Evolutionary conservation across 2,329 filamentous ascomycete species (phyloP).

Genomic region (Stromatinia cepivora): DNA sequence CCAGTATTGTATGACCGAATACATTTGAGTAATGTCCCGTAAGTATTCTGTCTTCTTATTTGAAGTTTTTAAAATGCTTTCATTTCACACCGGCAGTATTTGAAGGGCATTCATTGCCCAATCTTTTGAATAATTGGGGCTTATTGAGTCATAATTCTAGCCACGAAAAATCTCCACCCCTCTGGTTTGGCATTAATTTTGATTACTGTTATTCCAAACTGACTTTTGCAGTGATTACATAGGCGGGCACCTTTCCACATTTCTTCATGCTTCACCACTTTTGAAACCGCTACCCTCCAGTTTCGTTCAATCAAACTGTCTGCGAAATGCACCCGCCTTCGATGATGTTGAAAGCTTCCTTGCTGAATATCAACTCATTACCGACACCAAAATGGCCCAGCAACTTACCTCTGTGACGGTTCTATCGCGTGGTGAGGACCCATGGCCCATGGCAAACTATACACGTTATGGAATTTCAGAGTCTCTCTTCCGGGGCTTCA

Average conservation of each 20-base stretch:
- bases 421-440: not conserved
- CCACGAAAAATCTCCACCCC: too few relatives aligned
- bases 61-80: not conserved
- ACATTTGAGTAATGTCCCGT: conserved; percentile 31
- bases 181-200: not conserved
- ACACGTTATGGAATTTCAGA: not conserved
- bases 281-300: conserved; percentile 9
- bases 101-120: not conserved
- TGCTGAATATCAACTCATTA: conserved; percentile 28
- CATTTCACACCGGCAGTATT: not conserved
- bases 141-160: not conserved
- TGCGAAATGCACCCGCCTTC: conserved; percentile 23
- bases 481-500: not conserved
- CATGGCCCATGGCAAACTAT: not conserved
- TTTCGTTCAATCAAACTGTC: conserved; percentile 21
- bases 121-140: not conserved
- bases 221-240: conserved; percentile 21
- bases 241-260: conserved; percentile 26
- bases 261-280: conserved; percentile 25
- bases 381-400: conserved; percentile 12
- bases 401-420: conserved; percentile 19
- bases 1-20: conserved; percentile 25
- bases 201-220: not conserved
- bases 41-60: conserved; percentile 5
- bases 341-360: conserved; percentile 16